phyloP scores from a whole-genome alignment of 164 flowering plant species.

The Nymphaea thermarum region DNA sequence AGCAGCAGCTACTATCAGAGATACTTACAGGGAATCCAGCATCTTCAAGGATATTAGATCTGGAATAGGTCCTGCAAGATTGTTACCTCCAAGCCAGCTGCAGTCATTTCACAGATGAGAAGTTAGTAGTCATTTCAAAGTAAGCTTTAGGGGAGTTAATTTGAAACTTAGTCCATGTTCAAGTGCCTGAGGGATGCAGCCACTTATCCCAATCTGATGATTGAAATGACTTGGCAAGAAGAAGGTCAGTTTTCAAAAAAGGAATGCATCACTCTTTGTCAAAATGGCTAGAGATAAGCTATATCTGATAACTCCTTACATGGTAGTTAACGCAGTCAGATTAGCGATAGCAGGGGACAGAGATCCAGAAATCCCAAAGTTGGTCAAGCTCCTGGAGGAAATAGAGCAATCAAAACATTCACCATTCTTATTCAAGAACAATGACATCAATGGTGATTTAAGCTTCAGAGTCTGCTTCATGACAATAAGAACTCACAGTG shows the following conservation, averaged over 20 bases:
- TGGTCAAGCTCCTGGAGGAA: slow-evolving; percentile 49
- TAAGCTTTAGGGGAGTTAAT: background rate
- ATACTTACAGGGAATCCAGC: slow-evolving; percentile 45
- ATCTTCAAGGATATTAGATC: slow-evolving; percentile 33
- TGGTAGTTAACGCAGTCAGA: slow-evolving; percentile 41
- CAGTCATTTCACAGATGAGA: slow-evolving; percentile 1
- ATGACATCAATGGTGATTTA: background rate
- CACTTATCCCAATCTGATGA: too few species aligned
- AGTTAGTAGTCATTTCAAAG: background rate
- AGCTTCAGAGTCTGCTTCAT: background rate
- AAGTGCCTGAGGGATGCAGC: too few species aligned
- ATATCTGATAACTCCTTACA: slow-evolving; percentile 33
- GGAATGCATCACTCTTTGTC: too few species aligned
- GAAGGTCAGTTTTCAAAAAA: too few species aligned
- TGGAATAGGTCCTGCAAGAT: slow-evolving; percentile 51
- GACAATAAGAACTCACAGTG: slow-evolving; percentile 41
- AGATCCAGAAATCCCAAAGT: slow-evolving; percentile 38
- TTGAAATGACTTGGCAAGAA: too few species aligned
- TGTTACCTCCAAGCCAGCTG: slow-evolving; percentile 60
- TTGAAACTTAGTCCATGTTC: background rate
- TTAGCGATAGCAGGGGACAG: slow-evolving; percentile 38
- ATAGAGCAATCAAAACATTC: background rate
- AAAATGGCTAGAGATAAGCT: too few species aligned
- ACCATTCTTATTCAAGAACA: background rate
- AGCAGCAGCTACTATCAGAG: background rate